Base-by-base conservation (phyloP, 73 alveolate genomes). In the Tetrahymena borealis region DNA sequence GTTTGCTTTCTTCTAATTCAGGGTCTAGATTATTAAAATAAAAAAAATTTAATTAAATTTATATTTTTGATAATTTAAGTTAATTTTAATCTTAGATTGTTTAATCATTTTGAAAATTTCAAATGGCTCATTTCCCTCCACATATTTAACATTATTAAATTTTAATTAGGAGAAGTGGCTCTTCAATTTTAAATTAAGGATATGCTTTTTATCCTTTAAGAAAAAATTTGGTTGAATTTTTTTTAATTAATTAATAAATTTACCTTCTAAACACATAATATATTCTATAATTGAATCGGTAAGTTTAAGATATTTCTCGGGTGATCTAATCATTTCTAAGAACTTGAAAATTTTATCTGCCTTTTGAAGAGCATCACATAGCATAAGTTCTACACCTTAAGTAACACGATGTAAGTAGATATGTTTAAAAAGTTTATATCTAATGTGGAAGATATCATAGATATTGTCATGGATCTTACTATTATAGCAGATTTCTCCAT, bases 341-440 rank as follows among this genome's bases (percentile, higher is more conserved):
- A 97, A 96, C 38, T 96, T 93, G 78, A 91, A 95, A 35, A 39
- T 78, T 12, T 94, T 94, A 92, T 97, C 95, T n/a, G 98, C 97
- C 85, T 93, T 92, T 31, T 94, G 41, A 11, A 98, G 95, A 12
- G 97, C 97, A 96, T 98, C 99, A 79, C 97, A 96, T 0, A 98
- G 95, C 99, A 98, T 98, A 7, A 96, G 90, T 43, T 97, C 99
- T 78, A 98, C 96, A 38, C 98, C 96, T 40, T 96, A 94, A 77
- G 96, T 78, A 4, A 96, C 96, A 40, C 97, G 94, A 96, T 98
- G 98, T 33, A 95, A 78, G 94, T 98, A 98, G 32, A 96, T 94
- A 90, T 96, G 95, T 78, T 97, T 96, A 93, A 94, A 98, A 31
- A 97, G 94, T 90, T 96, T 93, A 93, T 95, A 97, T 94, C 99